Evolutionary conservation across 495 filamentous ascomycete genomes (phyloP), one percentile per base, ranked within the genome.

Genomic region (Pyrenopolyporus hunteri): DNA sequence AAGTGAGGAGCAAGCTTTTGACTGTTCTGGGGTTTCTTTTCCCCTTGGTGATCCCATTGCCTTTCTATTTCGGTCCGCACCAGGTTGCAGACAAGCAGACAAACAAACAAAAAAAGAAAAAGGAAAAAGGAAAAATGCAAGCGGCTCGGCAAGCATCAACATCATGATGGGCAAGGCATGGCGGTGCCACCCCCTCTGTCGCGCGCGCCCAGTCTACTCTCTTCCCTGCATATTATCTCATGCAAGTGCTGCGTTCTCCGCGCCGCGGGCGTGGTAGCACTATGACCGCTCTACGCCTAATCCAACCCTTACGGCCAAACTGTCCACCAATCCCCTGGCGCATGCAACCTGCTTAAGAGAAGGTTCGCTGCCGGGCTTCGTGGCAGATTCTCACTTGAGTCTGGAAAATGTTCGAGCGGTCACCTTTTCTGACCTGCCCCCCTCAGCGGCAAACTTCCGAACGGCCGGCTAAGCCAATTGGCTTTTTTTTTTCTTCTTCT

Each of bases 321-420:
- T n/a, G 7, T 45, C 55, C 47, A 49, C 67, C 67, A 72, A 61
- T 68, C 57, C n/a, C 61, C 52, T 64, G 55, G 37, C 65, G 60
- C 64, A 66, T 66, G 35, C 63, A 9, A 54, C 49, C 43, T 70
- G 63, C 64, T 61, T 59, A 57, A 43, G n/a, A n/a, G n/a, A n/a
- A 46, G 57, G 47, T 46, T 52, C 39, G 50, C 52, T 48, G 61
- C 57, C 55, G 58, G 68, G 64, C 73, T 80, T 81, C 76, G 78
- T 80, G 77, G 77, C 78, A 78, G 56, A 45, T 69, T 72, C 76
- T 80, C 70, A 79, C 71, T 78, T 68, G 67, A 66, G 66, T 58
- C 50, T 7, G 26, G 11, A 43, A 50, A 28, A 49, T 37, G 31
- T 64, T 61, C 54, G 58, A 68, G 61, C 56, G 31, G 33, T 23